These are phyloP conservation scores for Fusarium sp. DNA, from an alignment of 2,329 filamentous ascomycete species.

Conservation along the genomic window DNA sequence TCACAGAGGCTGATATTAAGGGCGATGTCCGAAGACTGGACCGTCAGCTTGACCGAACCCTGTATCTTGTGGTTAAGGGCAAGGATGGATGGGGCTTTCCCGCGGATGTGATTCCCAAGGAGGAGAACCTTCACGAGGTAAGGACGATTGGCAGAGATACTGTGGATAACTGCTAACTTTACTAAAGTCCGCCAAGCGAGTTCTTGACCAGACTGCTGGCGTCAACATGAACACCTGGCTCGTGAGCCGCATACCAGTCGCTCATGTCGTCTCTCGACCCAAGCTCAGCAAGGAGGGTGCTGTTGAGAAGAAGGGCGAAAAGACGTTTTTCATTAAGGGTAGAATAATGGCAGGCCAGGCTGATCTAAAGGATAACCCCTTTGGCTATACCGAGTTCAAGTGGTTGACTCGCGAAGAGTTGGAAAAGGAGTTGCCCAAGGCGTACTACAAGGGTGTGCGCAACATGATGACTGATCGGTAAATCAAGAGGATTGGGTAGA, in stretches of 20 bases:
- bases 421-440: slow-evolving; percentile 68
- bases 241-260: slow-evolving; percentile 88
- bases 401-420: slow-evolving; percentile 95
- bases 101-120: slow-evolving; percentile 71
- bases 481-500: slow-evolving; percentile 26
- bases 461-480: slow-evolving; percentile 88
- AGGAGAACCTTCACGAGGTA: slow-evolving; percentile 87
- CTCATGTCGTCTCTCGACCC: slow-evolving; percentile 74
- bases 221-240: slow-evolving; percentile 99
- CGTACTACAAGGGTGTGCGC: slow-evolving; percentile 80
- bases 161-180: not conserved
- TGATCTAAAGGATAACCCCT: slow-evolving; percentile 76
- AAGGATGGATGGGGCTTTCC: slow-evolving; percentile 87
- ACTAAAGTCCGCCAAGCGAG: slow-evolving; percentile 79
- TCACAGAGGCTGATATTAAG: slow-evolving; percentile 81
- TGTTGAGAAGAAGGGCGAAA: slow-evolving; percentile 69
- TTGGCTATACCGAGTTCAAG: slow-evolving; percentile 83
- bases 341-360: slow-evolving; percentile 98
- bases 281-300: slow-evolving; percentile 56
- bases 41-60: slow-evolving; percentile 79
- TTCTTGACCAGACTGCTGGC: slow-evolving; percentile 81
- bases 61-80: slow-evolving; percentile 87
- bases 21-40: slow-evolving; percentile 83
- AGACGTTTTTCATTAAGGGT: slow-evolving; percentile 95
- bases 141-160: slow-evolving; percentile 36